These are phyloP conservation scores for Boletus smithii DNA, from an alignment of 1,284 basidiomycete species.

Conservation along the genomic window DNA sequence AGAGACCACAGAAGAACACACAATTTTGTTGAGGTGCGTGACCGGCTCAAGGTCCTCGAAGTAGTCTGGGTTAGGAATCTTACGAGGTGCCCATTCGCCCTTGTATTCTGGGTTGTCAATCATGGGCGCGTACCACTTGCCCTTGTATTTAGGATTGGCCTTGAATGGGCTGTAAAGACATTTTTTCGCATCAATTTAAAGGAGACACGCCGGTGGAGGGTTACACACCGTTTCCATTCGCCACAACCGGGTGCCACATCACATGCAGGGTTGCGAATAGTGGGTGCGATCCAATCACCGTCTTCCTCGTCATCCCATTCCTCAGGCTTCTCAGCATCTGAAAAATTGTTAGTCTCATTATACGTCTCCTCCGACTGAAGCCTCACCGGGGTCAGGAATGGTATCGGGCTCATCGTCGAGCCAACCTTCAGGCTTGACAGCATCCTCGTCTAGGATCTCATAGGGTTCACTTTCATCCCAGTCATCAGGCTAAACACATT, in stretches of 20 bases:
- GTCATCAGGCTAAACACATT: constrained; percentile 67
- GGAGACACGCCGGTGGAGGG: background rate
- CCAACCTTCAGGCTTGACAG: constrained; percentile 93
- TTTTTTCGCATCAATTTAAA: constrained; percentile 9
- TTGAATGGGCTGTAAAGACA: constrained; percentile 63
- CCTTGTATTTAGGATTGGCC: constrained; percentile 91
- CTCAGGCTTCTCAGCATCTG: constrained; percentile 92
- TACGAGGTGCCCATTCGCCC: constrained; percentile 89
- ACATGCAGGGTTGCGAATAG: constrained; percentile 87
- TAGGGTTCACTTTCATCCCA: constrained; percentile 96
- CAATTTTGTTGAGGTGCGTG: constrained; percentile 80
- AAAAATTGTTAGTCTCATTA: constrained; percentile 8
- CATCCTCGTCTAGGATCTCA: constrained; percentile 85
- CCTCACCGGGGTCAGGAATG: constrained; percentile 82
- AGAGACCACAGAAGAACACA: constrained; percentile 34
- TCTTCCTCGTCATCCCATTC: constrained; percentile 99
- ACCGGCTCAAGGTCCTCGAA: constrained; percentile 89
- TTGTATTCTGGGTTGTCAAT: constrained; percentile 98
- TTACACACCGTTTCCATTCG: constrained; percentile 73
- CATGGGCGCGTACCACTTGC: constrained; percentile 92
- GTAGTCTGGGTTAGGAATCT: constrained; percentile 91
- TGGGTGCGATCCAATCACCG: constrained; percentile 95
- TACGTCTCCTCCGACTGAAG: background rate
- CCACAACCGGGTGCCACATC: constrained; percentile 91
- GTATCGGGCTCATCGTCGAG: constrained; percentile 82